These are phyloP conservation scores for Tetrastigma voinierianum DNA, from an alignment of 164 flowering plant species.

Conservation along the genomic window DNA sequence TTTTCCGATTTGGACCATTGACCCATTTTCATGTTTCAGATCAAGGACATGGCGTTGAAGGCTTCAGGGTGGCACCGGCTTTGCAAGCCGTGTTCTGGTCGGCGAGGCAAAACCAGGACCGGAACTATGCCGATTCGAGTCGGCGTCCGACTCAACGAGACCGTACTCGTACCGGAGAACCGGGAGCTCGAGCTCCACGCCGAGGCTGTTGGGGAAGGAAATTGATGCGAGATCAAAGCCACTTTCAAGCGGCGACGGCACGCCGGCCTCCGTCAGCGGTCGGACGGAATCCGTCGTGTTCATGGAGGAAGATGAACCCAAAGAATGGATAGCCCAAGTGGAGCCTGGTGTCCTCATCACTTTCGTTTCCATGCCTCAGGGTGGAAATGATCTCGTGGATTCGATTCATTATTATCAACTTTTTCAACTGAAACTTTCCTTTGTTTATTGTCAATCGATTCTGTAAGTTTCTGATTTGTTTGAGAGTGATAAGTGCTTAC, in stretches of 20 bases:
- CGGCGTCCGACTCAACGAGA: slow-evolving; percentile 61
- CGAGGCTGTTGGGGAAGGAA: slow-evolving; percentile 74
- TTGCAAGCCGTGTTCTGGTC: slow-evolving; percentile 87
- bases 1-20: neutral
- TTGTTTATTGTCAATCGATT: slow-evolving; percentile 5
- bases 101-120: slow-evolving; percentile 32
- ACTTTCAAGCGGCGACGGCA: slow-evolving; percentile 80
- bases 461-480: slow-evolving; percentile 22
- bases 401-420: too few relatives aligned
- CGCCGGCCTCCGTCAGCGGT: slow-evolving; percentile 74
- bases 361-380: slow-evolving; percentile 74
- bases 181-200: slow-evolving; percentile 62
- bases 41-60: slow-evolving; percentile 93
- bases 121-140: slow-evolving; percentile 55
- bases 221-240: slow-evolving; percentile 64
- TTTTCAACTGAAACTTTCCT: slow-evolving; percentile 55
- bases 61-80: slow-evolving; percentile 83
- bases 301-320: slow-evolving; percentile 82
- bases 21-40: slow-evolving; percentile 35
- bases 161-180: slow-evolving; percentile 60
- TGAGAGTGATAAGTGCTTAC: slow-evolving; percentile 8
- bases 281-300: slow-evolving; percentile 64
- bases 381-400: slow-evolving; percentile 91
- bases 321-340: slow-evolving; percentile 98
- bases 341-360: slow-evolving; percentile 96